Conservation (phyloP, 345 rosid genomes). For the Acer campestre region DNA sequence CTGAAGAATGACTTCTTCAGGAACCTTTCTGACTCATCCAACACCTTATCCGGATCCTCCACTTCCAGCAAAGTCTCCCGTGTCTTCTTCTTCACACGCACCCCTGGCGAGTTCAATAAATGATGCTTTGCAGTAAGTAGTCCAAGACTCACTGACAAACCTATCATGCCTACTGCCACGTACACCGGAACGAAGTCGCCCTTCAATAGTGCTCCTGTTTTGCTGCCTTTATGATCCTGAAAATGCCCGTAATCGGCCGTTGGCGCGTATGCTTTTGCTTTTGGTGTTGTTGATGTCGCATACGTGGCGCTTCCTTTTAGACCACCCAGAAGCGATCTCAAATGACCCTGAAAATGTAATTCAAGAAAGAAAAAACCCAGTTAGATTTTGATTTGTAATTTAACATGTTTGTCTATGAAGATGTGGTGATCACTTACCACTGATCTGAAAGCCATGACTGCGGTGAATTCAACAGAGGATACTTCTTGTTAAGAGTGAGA, state of each 20-base stretch:
- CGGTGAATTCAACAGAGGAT: neutral
- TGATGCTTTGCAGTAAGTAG: conserved; percentile 61
- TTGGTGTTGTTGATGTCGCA: conserved; percentile 39
- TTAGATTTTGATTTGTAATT: neutral
- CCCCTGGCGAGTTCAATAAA: conserved; percentile 56
- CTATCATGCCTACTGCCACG: conserved; percentile 51
- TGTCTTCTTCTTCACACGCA: conserved; percentile 63
- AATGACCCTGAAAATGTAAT: conserved; percentile 34
- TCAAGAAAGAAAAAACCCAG: neutral
- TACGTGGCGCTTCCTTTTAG: conserved; percentile 35
- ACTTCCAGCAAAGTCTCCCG: conserved; percentile 79
- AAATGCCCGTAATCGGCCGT: conserved; percentile 14
- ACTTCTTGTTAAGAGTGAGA: neutral
- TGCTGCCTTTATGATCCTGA: neutral
- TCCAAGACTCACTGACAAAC: conserved; percentile 50
- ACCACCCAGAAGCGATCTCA: conserved; percentile 38
- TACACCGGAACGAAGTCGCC: conserved; percentile 48
- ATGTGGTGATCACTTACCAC: conserved; percentile 28
- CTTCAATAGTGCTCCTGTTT: conserved; percentile 15
- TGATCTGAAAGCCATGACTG: conserved; percentile 42
- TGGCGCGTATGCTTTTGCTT: conserved; percentile 38
- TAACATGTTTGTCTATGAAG: too few species aligned
- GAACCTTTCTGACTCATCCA: conserved; percentile 48
- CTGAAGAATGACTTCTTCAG: conserved; percentile 61
- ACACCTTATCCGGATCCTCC: conserved; percentile 58